Evolutionary conservation across 805 yeast species (phyloP).

Genomic region (Wickerhamomyces chaumierensis): DNA sequence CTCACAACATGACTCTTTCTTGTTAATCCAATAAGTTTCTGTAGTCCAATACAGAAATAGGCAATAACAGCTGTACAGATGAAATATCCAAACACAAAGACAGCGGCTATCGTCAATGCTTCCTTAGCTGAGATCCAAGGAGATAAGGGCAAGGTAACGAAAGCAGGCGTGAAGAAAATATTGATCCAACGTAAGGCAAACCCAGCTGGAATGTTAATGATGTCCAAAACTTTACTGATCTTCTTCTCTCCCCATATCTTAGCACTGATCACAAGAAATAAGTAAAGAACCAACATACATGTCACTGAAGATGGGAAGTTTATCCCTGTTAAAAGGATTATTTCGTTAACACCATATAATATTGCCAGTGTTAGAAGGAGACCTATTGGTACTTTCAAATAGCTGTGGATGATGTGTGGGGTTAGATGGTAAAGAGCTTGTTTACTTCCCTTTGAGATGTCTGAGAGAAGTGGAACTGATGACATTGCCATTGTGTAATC

Average conservation of each 20-base stretch:
- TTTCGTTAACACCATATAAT: slow-evolving; percentile 18
- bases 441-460: neutral
- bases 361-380: slow-evolving; percentile 10
- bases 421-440: slow-evolving; percentile 12
- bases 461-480: neutral
- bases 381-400: slow-evolving; percentile 16
- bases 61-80: slow-evolving; percentile 39
- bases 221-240: slow-evolving; percentile 16
- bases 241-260: slow-evolving; percentile 23
- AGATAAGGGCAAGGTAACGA: slow-evolving; percentile 59
- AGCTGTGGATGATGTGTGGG: slow-evolving; percentile 12
- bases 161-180: slow-evolving; percentile 68
- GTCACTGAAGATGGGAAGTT: slow-evolving; percentile 63
- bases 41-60: slow-evolving; percentile 33
- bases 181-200: slow-evolving; percentile 70
- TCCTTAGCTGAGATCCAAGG: slow-evolving; percentile 56
- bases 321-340: slow-evolving; percentile 21
- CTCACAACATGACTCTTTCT: slow-evolving; percentile 14
- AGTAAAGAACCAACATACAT: slow-evolving; percentile 51
- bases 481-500: too few relatives aligned
- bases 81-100: slow-evolving; percentile 56
- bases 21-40: slow-evolving; percentile 14
- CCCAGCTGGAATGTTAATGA: slow-evolving; percentile 52
- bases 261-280: slow-evolving; percentile 30
- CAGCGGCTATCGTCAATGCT: slow-evolving; percentile 64